Conservation (phyloP, 768 basidiomycete species). For the Daedaleopsis nitida region DNA sequence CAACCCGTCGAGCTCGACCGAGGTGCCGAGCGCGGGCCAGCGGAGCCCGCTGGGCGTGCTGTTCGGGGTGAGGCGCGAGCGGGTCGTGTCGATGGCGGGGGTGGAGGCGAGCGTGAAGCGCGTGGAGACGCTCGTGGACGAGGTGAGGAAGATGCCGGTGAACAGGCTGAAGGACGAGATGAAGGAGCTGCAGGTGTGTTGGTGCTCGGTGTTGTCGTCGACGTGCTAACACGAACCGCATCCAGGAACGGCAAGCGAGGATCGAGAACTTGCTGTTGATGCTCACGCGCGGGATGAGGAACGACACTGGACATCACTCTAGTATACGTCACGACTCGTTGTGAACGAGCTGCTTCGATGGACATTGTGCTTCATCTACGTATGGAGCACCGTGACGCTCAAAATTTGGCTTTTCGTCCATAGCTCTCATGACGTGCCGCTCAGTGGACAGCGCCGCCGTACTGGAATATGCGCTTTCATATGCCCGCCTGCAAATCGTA, state of each 20-base stretch:
- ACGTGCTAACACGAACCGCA: neutral
- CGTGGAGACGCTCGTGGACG: conserved; percentile 65
- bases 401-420: too few relatives aligned
- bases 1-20: conserved; percentile 23
- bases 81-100: conserved; percentile 21
- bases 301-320: conserved; percentile 28
- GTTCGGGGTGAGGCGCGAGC: conserved; percentile 35
- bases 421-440: too few relatives aligned
- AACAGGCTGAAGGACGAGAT: conserved; percentile 74
- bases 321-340: conserved; percentile 28
- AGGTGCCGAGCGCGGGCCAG: conserved; percentile 28
- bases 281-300: conserved; percentile 68
- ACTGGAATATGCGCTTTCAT: too few relatives aligned
- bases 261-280: conserved; percentile 73
- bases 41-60: conserved; percentile 54
- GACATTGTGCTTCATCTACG: too few relatives aligned
- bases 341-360: neutral
- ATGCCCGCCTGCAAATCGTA: too few relatives aligned
- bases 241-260: conserved; percentile 64
- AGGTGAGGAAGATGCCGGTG: conserved; percentile 64
- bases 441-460: too few relatives aligned
- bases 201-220: neutral
- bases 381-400: too few relatives aligned
- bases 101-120: conserved; percentile 51
- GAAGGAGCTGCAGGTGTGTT: conserved; percentile 74